These are phyloP conservation scores for Paecilomyces dactylethromorphus DNA, from an alignment of 2,329 filamentous ascomycete genomes.

Conservation along the genomic window DNA sequence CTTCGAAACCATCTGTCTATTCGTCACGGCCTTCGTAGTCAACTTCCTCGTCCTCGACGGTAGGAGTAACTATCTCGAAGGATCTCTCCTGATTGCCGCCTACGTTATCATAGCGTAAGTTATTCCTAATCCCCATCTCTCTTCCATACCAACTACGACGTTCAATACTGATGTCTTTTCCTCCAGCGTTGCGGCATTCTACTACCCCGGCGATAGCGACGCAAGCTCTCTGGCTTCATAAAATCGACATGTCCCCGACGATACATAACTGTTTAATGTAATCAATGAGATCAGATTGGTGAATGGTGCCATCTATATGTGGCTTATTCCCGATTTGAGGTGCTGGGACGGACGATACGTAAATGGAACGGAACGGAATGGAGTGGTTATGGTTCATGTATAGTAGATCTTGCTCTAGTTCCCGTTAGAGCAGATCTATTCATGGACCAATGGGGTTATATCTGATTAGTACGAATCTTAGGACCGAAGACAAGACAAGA, in stretches of 20 bases:
- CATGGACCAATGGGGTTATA: too few relatives aligned
- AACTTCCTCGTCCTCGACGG: slow-evolving; percentile 83
- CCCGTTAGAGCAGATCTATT: too few relatives aligned
- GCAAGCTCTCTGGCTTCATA: neutral
- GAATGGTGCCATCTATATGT: too few relatives aligned
- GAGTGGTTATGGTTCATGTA: neutral
- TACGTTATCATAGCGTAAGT: slow-evolving; percentile 69
- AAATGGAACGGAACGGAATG: too few relatives aligned
- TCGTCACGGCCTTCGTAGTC: slow-evolving; percentile 75
- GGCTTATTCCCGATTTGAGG: too few relatives aligned
- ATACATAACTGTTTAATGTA: neutral
- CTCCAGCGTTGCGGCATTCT: neutral
- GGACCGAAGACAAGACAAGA: too few relatives aligned
- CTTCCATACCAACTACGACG: neutral
- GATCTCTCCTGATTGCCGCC: slow-evolving; percentile 65
- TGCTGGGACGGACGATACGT: too few relatives aligned
- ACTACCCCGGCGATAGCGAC: neutral
- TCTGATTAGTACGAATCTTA: too few relatives aligned
- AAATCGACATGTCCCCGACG: too few relatives aligned
- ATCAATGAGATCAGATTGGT: neutral
- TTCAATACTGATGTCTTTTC: neutral
- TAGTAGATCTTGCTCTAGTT: too few relatives aligned
- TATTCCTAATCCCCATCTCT: neutral
- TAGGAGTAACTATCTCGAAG: slow-evolving; percentile 76
- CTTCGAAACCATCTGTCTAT: slow-evolving; percentile 63